phyloP scores from a whole-genome alignment of 1,284 basidiomycete species.

The Pascua sp. region DNA sequence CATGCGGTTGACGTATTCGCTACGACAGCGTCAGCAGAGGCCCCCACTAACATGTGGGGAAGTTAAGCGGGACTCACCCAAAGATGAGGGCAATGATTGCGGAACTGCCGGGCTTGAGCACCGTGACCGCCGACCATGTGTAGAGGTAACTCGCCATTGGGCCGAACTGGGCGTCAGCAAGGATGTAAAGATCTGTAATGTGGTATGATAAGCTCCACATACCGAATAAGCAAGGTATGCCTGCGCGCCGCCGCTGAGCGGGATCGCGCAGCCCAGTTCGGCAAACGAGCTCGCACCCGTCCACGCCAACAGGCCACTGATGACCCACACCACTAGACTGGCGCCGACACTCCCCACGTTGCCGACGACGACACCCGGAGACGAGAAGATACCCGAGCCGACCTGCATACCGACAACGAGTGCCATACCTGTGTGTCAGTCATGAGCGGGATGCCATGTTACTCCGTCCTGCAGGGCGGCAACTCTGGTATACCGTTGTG shows the following conservation, averaged over 20 bases:
- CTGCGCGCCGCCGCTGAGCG: conserved; percentile 76
- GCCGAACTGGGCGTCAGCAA: conserved; percentile 60
- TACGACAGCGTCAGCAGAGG: too few species aligned
- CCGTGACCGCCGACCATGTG: conserved; percentile 85
- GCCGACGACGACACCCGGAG: conserved; percentile 83
- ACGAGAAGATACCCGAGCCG: conserved; percentile 89
- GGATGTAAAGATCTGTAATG: too few species aligned
- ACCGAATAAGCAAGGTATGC: conserved; percentile 80
- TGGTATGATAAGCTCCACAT: conserved; percentile 6
- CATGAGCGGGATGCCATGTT: too few species aligned
- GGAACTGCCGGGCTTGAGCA: conserved; percentile 63
- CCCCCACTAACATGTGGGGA: too few species aligned
- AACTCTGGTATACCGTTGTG: too few species aligned
- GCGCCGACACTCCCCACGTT: conserved; percentile 82
- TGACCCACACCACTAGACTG: conserved; percentile 73
- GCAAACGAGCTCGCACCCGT: conserved; percentile 89
- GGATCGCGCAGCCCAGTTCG: conserved; percentile 62
- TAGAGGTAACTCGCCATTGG: conserved; percentile 81
- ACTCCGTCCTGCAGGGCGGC: not conserved
- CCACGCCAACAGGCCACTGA: conserved; percentile 79
- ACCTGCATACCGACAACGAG: conserved; percentile 81
- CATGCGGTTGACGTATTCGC: conserved; percentile 74
- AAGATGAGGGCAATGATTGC: conserved; percentile 58
- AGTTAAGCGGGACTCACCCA: conserved; percentile 51
- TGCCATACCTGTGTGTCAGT: conserved; percentile 66